Evolutionary conservation across 768 basidiomycete genomes (phyloP).

Genomic region (Mycena polygramma): DNA sequence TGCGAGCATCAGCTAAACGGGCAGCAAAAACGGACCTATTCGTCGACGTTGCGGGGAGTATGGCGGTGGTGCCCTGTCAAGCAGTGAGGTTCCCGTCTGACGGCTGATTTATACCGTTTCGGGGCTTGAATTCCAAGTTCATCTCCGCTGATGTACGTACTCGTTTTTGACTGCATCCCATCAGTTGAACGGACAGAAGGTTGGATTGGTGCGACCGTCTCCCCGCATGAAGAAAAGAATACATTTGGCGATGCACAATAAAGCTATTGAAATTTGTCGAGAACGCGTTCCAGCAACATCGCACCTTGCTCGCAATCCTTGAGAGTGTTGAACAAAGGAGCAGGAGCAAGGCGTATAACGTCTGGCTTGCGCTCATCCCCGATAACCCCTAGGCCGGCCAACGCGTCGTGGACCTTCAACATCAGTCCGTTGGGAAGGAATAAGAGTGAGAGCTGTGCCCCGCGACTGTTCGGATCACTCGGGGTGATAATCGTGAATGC

Average conservation of each 20-base stretch:
- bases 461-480: conserved; percentile 70
- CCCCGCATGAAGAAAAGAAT: background rate
- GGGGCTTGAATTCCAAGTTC: conserved; percentile 25
- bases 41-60: too few relatives aligned
- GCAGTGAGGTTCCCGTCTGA: too few relatives aligned
- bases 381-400: conserved; percentile 82
- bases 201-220: background rate
- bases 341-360: conserved; percentile 91
- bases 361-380: conserved; percentile 94
- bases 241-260: conserved; percentile 6
- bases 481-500: conserved; percentile 97
- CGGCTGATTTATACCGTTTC: conserved; percentile 1
- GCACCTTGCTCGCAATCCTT: conserved; percentile 83
- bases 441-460: conserved; percentile 89
- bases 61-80: background rate
- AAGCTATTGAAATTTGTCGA: conserved; percentile 47
- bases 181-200: background rate
- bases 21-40: too few relatives aligned
- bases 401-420: conserved; percentile 71
- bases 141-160: conserved; percentile 25
- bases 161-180: background rate
- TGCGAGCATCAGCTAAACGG: too few relatives aligned
- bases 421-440: conserved; percentile 81
- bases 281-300: conserved; percentile 70
- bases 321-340: conserved; percentile 88